These are phyloP conservation scores for Haplographium delicatum DNA, from an alignment of 495 filamentous ascomycete genomes.

Conservation along the genomic window DNA sequence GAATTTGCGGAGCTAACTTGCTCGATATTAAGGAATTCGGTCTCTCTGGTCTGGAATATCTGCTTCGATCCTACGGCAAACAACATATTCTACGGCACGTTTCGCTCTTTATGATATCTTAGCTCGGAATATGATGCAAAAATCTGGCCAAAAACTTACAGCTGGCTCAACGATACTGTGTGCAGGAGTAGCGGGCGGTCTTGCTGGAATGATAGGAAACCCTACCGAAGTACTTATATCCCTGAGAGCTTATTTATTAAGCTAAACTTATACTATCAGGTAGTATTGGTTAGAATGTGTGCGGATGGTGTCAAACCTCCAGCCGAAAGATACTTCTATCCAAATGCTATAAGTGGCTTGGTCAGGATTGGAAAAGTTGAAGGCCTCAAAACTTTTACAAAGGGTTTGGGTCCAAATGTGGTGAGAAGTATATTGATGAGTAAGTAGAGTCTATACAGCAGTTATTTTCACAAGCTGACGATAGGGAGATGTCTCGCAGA, in stretches of 20 bases:
- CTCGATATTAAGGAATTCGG: conserved; percentile 22
- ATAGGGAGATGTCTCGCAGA: conserved; percentile 31
- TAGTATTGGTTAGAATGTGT: conserved; percentile 76
- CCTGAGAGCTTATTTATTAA: too few species aligned
- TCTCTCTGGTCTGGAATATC: conserved; percentile 37
- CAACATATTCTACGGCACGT: conserved; percentile 35
- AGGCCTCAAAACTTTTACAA: conserved; percentile 29
- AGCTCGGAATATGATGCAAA: conserved; percentile 24
- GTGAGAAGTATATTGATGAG: conserved; percentile 38
- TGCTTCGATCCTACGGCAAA: conserved; percentile 35
- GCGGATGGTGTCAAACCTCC: conserved; percentile 65
- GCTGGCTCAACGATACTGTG: conserved; percentile 28
- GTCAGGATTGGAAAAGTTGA: conserved; percentile 32
- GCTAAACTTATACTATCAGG: too few species aligned
- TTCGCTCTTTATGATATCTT: conserved; percentile 34
- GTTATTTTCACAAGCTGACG: conserved; percentile 1
- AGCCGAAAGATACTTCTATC: conserved; percentile 42
- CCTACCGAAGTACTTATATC: conserved; percentile 50
- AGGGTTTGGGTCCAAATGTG: conserved; percentile 33
- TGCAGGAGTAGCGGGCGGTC: conserved; percentile 52
- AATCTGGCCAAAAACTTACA: conserved; percentile 21
- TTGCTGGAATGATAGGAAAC: conserved; percentile 74
- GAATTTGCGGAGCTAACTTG: background rate
- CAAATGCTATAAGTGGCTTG: conserved; percentile 29
- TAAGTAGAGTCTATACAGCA: conserved; percentile 15